phyloP scores from a whole-genome alignment of 768 basidiomycete genomes.

The Myochromella boudieri region DNA sequence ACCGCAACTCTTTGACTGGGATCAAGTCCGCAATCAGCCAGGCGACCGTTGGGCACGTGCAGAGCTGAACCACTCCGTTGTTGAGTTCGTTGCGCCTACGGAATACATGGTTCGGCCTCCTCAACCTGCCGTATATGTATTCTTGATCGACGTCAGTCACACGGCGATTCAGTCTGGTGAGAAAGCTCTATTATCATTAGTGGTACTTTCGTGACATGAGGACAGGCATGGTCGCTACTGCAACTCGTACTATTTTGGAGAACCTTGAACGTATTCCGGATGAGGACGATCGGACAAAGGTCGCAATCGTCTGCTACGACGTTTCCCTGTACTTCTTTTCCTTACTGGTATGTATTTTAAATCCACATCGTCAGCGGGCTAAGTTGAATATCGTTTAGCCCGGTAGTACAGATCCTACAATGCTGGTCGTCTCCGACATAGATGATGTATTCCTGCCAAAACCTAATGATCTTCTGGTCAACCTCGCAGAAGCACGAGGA shows the following conservation, averaged over 20 bases:
- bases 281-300: conserved; percentile 89
- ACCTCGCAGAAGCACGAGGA: conserved; percentile 80
- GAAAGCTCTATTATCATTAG: conserved; percentile 10
- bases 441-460: conserved; percentile 98
- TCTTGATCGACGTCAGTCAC: conserved; percentile 96
- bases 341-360: conserved; percentile 59
- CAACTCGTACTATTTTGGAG: conserved; percentile 94
- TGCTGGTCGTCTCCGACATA: conserved; percentile 97
- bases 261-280: conserved; percentile 95
- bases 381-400: conserved; percentile 41
- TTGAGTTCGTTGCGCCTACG: conserved; percentile 96
- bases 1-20: conserved; percentile 98
- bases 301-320: conserved; percentile 91
- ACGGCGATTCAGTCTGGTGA: conserved; percentile 85
- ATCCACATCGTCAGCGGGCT: neutral
- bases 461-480: conserved; percentile 94
- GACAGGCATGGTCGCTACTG: conserved; percentile 96
- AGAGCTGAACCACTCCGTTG: conserved; percentile 91
- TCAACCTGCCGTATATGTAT: conserved; percentile 95
- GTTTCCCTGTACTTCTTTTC: conserved; percentile 96
- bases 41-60: conserved; percentile 94
- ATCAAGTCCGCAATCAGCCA: conserved; percentile 88
- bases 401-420: conserved; percentile 75
- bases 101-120: conserved; percentile 99
- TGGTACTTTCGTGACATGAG: neutral